A percentile compares a stretch with the other conserved stretches of the same genome.
These are phyloP conservation scores for Torulaspora delbrueckii DNA, from an alignment of 805 yeast species.

Conservation along the genomic window DNA sequence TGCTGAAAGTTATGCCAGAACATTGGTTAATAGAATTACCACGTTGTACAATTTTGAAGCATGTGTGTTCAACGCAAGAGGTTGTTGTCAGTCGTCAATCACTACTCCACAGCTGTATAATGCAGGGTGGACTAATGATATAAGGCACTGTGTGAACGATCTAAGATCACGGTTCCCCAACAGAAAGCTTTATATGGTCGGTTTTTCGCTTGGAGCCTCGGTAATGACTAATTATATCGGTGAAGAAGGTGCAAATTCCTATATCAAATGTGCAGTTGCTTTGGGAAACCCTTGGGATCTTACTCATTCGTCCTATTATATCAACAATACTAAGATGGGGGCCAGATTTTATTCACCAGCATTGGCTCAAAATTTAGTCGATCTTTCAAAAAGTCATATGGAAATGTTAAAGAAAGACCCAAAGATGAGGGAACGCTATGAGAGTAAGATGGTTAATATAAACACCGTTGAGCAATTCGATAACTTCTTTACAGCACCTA, in stretches of 20 bases:
- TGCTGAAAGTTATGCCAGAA: constrained; percentile 70
- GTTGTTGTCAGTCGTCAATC: constrained; percentile 66
- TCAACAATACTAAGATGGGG: constrained; percentile 44
- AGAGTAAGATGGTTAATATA: constrained; percentile 26
- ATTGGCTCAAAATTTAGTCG: constrained; percentile 45
- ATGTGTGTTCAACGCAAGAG: constrained; percentile 67
- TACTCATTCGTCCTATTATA: constrained; percentile 41
- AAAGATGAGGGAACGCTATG: constrained; percentile 17
- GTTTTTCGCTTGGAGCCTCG: constrained; percentile 76
- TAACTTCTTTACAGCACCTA: constrained; percentile 54
- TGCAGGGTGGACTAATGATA: constrained; percentile 69
- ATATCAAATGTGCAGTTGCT: constrained; percentile 51
- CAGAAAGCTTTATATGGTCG: constrained; percentile 64
- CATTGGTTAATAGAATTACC: constrained; percentile 44
- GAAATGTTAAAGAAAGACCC: constrained; percentile 36
- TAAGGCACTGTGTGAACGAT: constrained; percentile 50
- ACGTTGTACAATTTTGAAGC: constrained; percentile 47
- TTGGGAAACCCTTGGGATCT: constrained; percentile 76
- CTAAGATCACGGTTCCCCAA: constrained; percentile 51
- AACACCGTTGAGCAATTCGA: constrained; percentile 54
- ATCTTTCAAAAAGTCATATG: constrained; percentile 42
- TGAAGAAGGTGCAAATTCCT: constrained; percentile 47
- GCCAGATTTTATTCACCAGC: constrained; percentile 45
- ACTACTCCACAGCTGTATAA: constrained; percentile 67
- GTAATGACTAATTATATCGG: constrained; percentile 70